Evolutionary conservation across 805 yeast species (phyloP).

Genomic region (Candida tibetensis): DNA sequence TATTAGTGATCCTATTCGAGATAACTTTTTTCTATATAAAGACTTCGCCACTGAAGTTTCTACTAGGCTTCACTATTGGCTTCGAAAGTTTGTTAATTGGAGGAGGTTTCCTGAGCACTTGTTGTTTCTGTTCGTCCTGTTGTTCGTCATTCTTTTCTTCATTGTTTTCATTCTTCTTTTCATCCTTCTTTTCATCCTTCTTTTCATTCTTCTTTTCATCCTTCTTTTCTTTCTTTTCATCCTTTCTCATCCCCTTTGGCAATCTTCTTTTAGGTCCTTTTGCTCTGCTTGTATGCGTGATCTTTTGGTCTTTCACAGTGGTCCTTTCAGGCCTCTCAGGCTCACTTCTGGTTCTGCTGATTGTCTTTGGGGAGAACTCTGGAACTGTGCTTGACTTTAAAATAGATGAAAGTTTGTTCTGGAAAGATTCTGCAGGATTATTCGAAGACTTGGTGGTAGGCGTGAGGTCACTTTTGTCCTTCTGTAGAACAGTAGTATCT

Average conservation of each 20-base stretch:
- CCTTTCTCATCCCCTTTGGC: slow-evolving; percentile 27
- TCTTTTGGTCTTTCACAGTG: slow-evolving; percentile 13
- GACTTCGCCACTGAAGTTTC: slow-evolving; percentile 30
- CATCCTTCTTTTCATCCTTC: not conserved
- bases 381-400: slow-evolving; percentile 31
- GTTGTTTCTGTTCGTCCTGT: slow-evolving; percentile 1
- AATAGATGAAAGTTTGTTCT: slow-evolving; percentile 23
- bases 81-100: slow-evolving; percentile 21
- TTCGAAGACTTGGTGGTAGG: too few relatives aligned
- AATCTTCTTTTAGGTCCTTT: slow-evolving; percentile 52
- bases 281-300: slow-evolving; percentile 47
- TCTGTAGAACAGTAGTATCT: not conserved
- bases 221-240: not conserved
- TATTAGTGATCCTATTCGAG: too few relatives aligned
- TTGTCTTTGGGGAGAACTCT: slow-evolving; percentile 2
- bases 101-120: slow-evolving; percentile 15
- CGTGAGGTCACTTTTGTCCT: not conserved
- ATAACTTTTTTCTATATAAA: slow-evolving; percentile 22
- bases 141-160: not conserved
- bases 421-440: slow-evolving; percentile 11
- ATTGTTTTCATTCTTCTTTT: not conserved
- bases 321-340: slow-evolving; percentile 19
- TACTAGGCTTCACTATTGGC: slow-evolving; percentile 23
- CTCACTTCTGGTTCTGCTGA: slow-evolving; percentile 11
- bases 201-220: not conserved